Conservation (phyloP, 2,329 filamentous ascomycete species). For the Fusarium denticulatum region DNA sequence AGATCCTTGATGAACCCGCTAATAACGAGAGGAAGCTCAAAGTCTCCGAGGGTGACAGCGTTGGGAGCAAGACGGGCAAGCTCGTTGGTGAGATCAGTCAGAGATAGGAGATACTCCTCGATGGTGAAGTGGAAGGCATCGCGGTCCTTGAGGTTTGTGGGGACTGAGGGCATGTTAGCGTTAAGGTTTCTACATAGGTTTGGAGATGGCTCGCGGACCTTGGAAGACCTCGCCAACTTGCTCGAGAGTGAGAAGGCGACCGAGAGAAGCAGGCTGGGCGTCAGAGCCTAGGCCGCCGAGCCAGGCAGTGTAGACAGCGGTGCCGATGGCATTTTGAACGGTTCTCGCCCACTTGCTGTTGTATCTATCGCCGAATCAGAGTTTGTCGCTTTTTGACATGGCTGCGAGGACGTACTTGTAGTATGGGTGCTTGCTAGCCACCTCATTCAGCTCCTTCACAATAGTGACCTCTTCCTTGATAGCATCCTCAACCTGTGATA, state of each 20-base stretch:
- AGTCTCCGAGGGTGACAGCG: slow-evolving; percentile 87
- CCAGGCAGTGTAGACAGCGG: slow-evolving; percentile 72
- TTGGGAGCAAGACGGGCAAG: slow-evolving; percentile 92
- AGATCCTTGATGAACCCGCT: slow-evolving; percentile 94
- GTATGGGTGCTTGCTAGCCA: slow-evolving; percentile 89
- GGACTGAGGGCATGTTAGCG: slow-evolving; percentile 65
- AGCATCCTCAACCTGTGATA: slow-evolving; percentile 75
- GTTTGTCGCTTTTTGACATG: not conserved
- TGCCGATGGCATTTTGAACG: slow-evolving; percentile 79
- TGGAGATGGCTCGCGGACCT: slow-evolving; percentile 58
- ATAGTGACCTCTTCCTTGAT: slow-evolving; percentile 78
- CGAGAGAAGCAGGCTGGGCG: slow-evolving; percentile 63
- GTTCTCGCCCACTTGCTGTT: slow-evolving; percentile 87
- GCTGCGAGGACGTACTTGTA: slow-evolving; percentile 75
- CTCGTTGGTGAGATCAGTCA: slow-evolving; percentile 90
- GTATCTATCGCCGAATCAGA: slow-evolving; percentile 60
- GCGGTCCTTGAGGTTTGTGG: slow-evolving; percentile 87
- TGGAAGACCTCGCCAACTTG: slow-evolving; percentile 82
- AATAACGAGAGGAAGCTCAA: slow-evolving; percentile 85
- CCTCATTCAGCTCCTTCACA: slow-evolving; percentile 73
- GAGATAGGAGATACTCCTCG: slow-evolving; percentile 92
- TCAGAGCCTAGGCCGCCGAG: slow-evolving; percentile 75
- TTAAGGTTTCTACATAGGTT: not conserved
- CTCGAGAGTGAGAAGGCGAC: slow-evolving; percentile 84
- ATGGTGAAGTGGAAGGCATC: slow-evolving; percentile 96